Conservation (phyloP, 495 filamentous ascomycete species). For the Neurospora tetrasperma region DNA sequence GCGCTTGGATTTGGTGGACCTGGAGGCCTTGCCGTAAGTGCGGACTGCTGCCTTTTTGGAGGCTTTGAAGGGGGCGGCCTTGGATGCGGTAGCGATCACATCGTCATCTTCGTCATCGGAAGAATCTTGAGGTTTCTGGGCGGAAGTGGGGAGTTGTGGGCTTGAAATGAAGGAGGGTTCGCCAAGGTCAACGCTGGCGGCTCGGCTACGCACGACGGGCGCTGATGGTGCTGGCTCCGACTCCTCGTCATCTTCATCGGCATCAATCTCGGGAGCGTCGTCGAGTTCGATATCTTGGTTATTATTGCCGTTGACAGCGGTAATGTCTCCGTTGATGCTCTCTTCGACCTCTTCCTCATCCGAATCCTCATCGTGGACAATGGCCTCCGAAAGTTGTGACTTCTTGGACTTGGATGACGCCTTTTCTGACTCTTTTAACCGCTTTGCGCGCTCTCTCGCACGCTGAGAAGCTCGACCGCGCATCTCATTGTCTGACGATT, state of each 20-base stretch:
- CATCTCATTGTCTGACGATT: slow-evolving; percentile 14
- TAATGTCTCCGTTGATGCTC: slow-evolving; percentile 3
- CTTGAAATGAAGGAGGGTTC: not conserved
- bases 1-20: not conserved
- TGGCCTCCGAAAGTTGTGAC: not conserved
- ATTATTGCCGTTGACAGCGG: not conserved
- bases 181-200: not conserved
- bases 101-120: not conserved
- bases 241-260: not conserved
- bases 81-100: not conserved
- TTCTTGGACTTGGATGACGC: not conserved
- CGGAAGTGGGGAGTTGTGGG: not conserved
- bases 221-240: not conserved
- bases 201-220: not conserved
- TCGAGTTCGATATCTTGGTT: not conserved
- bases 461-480: slow-evolving; percentile 1
- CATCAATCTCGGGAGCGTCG: not conserved
- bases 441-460: not conserved
- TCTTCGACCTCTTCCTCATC: slow-evolving; percentile 3
- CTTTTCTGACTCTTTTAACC: not conserved
- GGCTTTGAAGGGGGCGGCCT: not conserved
- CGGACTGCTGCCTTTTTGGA: not conserved
- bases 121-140: not conserved
- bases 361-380: not conserved
- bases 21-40: not conserved